Conservation (phyloP, 148 eudicot species). For the Pharnaceum exiguum region DNA sequence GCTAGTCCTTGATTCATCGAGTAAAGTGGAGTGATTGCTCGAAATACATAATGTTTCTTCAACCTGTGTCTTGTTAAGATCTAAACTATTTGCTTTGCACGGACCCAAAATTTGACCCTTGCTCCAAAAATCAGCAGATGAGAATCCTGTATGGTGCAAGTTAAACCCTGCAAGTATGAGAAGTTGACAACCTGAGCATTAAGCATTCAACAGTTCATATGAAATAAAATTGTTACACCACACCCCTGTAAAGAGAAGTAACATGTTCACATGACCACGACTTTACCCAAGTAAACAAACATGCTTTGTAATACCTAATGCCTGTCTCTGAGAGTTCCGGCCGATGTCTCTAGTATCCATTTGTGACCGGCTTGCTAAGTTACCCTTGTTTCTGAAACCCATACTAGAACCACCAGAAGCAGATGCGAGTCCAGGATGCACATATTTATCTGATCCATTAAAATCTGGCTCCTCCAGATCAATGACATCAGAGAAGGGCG, state of each 20-base stretch:
- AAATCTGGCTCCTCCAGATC: constrained; percentile 39
- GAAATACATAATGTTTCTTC: constrained; percentile 33
- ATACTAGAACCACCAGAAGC: constrained; percentile 9
- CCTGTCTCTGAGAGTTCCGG: constrained; percentile 7
- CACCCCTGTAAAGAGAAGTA: background rate
- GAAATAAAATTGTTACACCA: background rate
- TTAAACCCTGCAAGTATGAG: constrained; percentile 31
- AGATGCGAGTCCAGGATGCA: constrained; percentile 2
- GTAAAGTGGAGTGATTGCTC: constrained; percentile 16
- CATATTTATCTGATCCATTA: constrained; percentile 5
- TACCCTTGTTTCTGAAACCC: constrained; percentile 5
- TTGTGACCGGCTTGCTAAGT: constrained; percentile 3
- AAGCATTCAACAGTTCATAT: background rate
- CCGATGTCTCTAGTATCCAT: constrained; percentile 13
- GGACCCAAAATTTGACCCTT: constrained; percentile 8
- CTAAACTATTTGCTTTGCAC: constrained; percentile 21
- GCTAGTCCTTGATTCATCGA: constrained; percentile 19
- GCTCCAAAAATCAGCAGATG: background rate
- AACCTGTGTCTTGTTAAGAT: constrained; percentile 42
- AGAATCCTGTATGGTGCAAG: constrained; percentile 10
- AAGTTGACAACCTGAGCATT: constrained; percentile 5
- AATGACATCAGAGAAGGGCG: constrained; percentile 25
- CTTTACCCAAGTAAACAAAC: background rate
- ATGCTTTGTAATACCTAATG: constrained; percentile 32
- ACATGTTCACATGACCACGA: background rate